Evolutionary conservation across 331 rosid species (phyloP), one percentile per base, ranked within the genome.

Genomic region (Malus hybrid): DNA sequence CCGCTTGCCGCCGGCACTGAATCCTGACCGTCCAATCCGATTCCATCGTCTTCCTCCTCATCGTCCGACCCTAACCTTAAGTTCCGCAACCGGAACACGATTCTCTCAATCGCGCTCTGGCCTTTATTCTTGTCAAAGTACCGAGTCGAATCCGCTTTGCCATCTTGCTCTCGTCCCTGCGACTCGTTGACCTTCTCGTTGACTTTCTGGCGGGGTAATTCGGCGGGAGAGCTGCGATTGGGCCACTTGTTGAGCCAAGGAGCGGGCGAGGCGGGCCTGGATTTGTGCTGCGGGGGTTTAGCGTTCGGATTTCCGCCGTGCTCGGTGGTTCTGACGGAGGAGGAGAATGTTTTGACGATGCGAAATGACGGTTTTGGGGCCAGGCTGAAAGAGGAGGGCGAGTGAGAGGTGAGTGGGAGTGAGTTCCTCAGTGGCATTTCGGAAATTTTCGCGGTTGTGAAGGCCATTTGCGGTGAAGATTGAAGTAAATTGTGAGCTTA

Each of bases 181-280:
- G 82, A 29, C 24, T 86, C 83, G 3, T 73, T 6, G 39, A 71
- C 73, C 71, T 74, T 84, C 55, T 80, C 77, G 20, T 36, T 78
- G 82, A 80, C 39, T 32, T 62, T 80, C 3, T 60, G 86, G 61
- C 77, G 73, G 9, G 73, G 33, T 1, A 39, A 31, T 42, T 78
- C 83, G 64, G 68, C 4, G n/a, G 87, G 81, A 50, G 88, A 52
- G 34, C 73, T 52, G 1, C 86, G 75, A 61, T 82, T 4, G 20
- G 96, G 88, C 95, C 93, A 91, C 77, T 87, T 90, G 77, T 85
- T 73, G 76, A 92, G 89, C 97, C 96, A 90, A 1, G 96, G 94
- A 4, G 97, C 90, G 44, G 94, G 71, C 10, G 77, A 4, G 59
- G 59, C 59, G 20, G 84, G 14, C 32, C 78, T 83, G 4, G 97